A percentile compares a stretch with the other conserved stretches of the same genome.
These are phyloP conservation scores for Kodamaea fukazawae DNA, from an alignment of 805 yeast genomes.

Conservation along the genomic window DNA sequence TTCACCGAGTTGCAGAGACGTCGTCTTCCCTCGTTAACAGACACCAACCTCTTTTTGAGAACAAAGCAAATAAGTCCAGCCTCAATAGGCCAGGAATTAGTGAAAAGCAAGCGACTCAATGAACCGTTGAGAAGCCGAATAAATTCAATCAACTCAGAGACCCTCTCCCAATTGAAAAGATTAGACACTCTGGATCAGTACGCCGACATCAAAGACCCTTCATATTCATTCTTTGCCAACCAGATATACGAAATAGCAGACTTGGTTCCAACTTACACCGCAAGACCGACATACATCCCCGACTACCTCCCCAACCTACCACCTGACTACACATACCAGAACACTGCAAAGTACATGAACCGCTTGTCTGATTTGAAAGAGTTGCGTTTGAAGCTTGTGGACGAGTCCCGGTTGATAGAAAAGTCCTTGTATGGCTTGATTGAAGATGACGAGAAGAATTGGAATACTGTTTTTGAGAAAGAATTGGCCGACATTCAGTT, in stretches of 20 bases:
- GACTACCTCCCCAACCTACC: conserved; percentile 84
- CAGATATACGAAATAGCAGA: conserved; percentile 50
- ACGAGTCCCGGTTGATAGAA: conserved; percentile 81
- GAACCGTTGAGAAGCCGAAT: conserved; percentile 11
- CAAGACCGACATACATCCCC: conserved; percentile 53
- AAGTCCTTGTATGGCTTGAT: conserved; percentile 64
- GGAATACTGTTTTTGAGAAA: conserved; percentile 27
- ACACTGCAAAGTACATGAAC: conserved; percentile 66
- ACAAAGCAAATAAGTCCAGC: conserved; percentile 40
- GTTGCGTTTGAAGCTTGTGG: conserved; percentile 68
- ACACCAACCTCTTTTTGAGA: conserved; percentile 44
- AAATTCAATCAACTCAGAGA: conserved; percentile 10
- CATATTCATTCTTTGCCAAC: conserved; percentile 52
- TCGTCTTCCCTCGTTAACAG: conserved; percentile 49
- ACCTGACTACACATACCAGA: conserved; percentile 87
- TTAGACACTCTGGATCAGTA: conserved; percentile 7
- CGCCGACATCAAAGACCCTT: conserved; percentile 30
- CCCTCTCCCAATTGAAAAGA: conserved; percentile 13
- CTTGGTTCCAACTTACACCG: conserved; percentile 51
- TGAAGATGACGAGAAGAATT: conserved; percentile 34
- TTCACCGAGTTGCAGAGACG: conserved; percentile 62
- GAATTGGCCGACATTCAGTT: conserved; percentile 16
- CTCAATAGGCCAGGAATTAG: conserved; percentile 39
- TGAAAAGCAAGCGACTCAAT: conserved; percentile 19
- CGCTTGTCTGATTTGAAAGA: conserved; percentile 66